Conservation (phyloP, 495 filamentous ascomycete genomes). For the Aspergillus campestris region DNA sequence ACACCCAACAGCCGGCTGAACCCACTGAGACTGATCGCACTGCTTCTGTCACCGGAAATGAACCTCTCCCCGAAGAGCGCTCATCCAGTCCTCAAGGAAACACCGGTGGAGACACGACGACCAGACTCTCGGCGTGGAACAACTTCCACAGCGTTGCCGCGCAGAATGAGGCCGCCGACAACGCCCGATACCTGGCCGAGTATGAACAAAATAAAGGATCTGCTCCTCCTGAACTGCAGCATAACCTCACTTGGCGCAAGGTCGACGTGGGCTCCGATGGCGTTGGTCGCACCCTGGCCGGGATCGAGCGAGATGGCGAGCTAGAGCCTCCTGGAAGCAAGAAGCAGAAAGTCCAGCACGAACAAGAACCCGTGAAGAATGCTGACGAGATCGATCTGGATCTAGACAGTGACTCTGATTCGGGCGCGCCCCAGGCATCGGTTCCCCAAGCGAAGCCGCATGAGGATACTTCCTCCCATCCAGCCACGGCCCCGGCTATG, state of each 20-base stretch:
- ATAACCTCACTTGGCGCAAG: conserved; percentile 22
- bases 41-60: no score
- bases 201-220: not conserved
- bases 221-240: conserved; percentile 1
- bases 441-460: not conserved
- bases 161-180: conserved; percentile 20
- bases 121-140: conserved; percentile 24
- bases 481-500: not conserved
- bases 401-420: conserved; percentile 40
- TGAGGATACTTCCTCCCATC: not conserved
- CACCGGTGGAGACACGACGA: not conserved
- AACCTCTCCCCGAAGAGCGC: no score
- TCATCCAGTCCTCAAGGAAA: not conserved
- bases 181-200: conserved; percentile 13
- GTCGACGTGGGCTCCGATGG: conserved; percentile 14
- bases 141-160: conserved; percentile 22
- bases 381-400: conserved; percentile 46
- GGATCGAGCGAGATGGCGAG: conserved; percentile 6
- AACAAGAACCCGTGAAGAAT: conserved; percentile 24
- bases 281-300: conserved; percentile 9
- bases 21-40: no score
- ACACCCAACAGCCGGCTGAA: no score
- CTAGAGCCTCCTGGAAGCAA: conserved; percentile 8
- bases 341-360: conserved; percentile 17
- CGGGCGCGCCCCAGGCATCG: not conserved